Conservation (phyloP, 1,139 yeast genomes). For the Wickerhamomyces sp. region DNA sequence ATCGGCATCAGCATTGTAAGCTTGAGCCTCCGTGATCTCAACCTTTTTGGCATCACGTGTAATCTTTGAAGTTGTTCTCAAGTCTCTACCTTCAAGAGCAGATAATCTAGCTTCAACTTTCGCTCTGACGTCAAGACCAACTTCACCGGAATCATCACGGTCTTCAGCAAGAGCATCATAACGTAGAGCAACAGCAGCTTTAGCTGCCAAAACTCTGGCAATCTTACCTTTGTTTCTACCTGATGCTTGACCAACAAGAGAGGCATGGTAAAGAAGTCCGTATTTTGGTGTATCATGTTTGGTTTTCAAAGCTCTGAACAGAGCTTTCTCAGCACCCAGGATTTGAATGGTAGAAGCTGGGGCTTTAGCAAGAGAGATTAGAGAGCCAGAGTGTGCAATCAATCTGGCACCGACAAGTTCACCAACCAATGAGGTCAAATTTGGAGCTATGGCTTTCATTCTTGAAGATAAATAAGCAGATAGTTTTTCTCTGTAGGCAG, state of each 20-base stretch:
- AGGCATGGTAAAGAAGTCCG: constrained; percentile 95
- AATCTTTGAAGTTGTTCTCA: constrained; percentile 76
- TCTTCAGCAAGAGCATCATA: constrained; percentile 97
- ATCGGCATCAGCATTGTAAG: constrained; percentile 94
- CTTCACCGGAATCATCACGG: constrained; percentile 89
- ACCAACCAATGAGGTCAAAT: constrained; percentile 91
- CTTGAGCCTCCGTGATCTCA: constrained; percentile 75
- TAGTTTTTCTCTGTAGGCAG: constrained; percentile 91
- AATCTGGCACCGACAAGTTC: constrained; percentile 98
- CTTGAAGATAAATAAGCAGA: constrained; percentile 85
- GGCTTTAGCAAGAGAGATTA: constrained; percentile 90
- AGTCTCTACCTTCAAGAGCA: constrained; percentile 90
- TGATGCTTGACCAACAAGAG: constrained; percentile 94
- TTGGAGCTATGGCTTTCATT: constrained; percentile 99
- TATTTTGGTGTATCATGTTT: constrained; percentile 98
- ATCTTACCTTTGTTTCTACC: constrained; percentile 98
- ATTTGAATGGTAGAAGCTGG: constrained; percentile 99
- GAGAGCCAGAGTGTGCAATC: constrained; percentile 95
- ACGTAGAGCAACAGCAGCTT: constrained; percentile 94
- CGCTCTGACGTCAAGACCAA: constrained; percentile 87
- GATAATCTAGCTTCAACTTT: constrained; percentile 94
- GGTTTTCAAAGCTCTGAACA: constrained; percentile 96
- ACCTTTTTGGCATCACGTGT: constrained; percentile 77
- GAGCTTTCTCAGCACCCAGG: constrained; percentile 98
- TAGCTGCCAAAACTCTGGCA: constrained; percentile 98